Evolutionary conservation across 768 basidiomycete genomes (phyloP).

Genomic region (Termitomyces eurrhizus): DNA sequence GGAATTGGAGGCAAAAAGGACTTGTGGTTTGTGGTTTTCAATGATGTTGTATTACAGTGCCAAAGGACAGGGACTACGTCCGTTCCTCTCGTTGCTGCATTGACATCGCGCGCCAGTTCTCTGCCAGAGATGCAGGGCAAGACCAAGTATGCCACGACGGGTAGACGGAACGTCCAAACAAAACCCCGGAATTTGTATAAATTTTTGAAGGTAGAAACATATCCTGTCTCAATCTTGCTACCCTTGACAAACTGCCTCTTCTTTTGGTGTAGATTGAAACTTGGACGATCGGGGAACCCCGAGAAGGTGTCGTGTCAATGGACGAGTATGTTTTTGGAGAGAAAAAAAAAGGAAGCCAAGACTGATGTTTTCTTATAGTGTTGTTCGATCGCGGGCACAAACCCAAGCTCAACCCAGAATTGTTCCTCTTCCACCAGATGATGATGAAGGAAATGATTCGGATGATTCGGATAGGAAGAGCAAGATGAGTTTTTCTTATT

Average conservation of each 20-base stretch:
- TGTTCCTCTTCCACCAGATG: slow-evolving; percentile 66
- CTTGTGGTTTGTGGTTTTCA: slow-evolving; percentile 92
- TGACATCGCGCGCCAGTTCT: slow-evolving; percentile 68
- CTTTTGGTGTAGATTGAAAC: slow-evolving; percentile 63
- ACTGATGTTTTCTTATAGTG: slow-evolving; percentile 35
- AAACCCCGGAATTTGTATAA: slow-evolving; percentile 91
- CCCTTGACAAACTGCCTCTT: not conserved
- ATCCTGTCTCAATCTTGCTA: slow-evolving; percentile 6
- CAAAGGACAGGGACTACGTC: slow-evolving; percentile 88
- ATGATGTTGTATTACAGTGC: slow-evolving; percentile 91
- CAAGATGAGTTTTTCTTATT: slow-evolving; percentile 94
- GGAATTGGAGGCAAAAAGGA: slow-evolving; percentile 73
- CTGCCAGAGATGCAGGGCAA: slow-evolving; percentile 82
- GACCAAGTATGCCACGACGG: slow-evolving; percentile 80
- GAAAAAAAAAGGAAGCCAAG: not conserved
- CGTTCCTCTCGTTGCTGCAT: slow-evolving; percentile 65
- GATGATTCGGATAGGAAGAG: slow-evolving; percentile 87
- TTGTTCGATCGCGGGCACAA: slow-evolving; percentile 66
- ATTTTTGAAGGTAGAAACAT: slow-evolving; percentile 69
- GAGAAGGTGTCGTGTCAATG: slow-evolving; percentile 83
- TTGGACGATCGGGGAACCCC: slow-evolving; percentile 80
- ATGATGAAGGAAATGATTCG: slow-evolving; percentile 56
- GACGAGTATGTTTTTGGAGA: slow-evolving; percentile 64
- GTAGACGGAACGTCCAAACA: slow-evolving; percentile 68
- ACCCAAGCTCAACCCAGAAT: slow-evolving; percentile 59